A percentile compares a stretch with the other conserved stretches of the same genome.
Evolutionary conservation across 2,329 filamentous ascomycete species (phyloP).

Genomic region (Endothia cerciana): DNA sequence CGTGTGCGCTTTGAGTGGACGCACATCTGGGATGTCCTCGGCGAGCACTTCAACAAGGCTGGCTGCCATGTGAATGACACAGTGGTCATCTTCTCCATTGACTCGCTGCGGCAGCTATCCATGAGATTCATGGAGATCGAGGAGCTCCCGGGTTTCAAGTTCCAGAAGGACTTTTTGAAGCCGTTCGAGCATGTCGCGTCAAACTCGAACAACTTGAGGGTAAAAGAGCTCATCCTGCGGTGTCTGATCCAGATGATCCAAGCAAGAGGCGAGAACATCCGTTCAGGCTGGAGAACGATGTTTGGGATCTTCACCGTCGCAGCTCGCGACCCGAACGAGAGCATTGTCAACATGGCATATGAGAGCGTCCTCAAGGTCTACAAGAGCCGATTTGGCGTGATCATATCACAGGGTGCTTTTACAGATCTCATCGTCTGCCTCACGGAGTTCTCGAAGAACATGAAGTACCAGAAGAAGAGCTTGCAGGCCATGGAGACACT

Average conservation of each 20-base stretch:
- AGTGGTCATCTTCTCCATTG: slow-evolving; percentile 96
- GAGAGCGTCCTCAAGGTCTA: slow-evolving; percentile 97
- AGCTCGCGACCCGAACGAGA: slow-evolving; percentile 89
- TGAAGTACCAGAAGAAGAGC: slow-evolving; percentile 98
- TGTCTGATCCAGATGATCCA: slow-evolving; percentile 99
- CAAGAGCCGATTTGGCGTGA: slow-evolving; percentile 91
- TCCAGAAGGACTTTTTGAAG: slow-evolving; percentile 98
- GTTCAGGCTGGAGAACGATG: slow-evolving; percentile 98
- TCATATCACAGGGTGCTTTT: slow-evolving; percentile 95
- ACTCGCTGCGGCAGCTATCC: slow-evolving; percentile 91
- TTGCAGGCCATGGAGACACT: slow-evolving; percentile 93
- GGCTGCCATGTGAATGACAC: slow-evolving; percentile 96
- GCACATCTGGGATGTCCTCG: slow-evolving; percentile 96
- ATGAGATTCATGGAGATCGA: slow-evolving; percentile 99
- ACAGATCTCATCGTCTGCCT: slow-evolving; percentile 95
- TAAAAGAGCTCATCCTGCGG: slow-evolving; percentile 96
- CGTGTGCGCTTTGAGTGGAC: slow-evolving; percentile 98
- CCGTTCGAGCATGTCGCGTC: slow-evolving; percentile 97
- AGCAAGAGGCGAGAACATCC: slow-evolving; percentile 92
- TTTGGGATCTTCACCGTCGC: slow-evolving; percentile 98
- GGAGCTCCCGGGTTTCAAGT: slow-evolving; percentile 97
- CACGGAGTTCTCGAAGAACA: slow-evolving; percentile 98
- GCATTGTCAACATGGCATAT: slow-evolving; percentile 94
- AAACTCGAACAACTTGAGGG: slow-evolving; percentile 86
- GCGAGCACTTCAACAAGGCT: slow-evolving; percentile 97